These are phyloP conservation scores for Rhizopogon roseolus DNA, from an alignment of 768 basidiomycete species.

Conservation along the genomic window DNA sequence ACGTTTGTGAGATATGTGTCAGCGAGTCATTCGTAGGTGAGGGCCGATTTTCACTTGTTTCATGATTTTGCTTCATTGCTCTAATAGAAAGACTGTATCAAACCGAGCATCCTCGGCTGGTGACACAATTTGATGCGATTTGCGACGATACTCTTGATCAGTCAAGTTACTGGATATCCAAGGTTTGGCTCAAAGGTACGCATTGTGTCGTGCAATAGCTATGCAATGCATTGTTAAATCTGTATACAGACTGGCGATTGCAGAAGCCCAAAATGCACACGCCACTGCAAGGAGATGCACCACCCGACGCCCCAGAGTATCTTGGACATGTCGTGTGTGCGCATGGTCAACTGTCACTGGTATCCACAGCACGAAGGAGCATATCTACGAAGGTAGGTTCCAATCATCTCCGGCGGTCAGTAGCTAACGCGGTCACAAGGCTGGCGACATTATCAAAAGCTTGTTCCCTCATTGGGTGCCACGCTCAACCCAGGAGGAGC, in stretches of 20 bases:
- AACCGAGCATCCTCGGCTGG: conserved; percentile 59
- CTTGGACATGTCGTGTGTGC: conserved; percentile 62
- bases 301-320: conserved; percentile 59
- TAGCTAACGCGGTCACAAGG: conserved; percentile 36
- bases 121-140: conserved; percentile 53
- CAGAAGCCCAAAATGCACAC: conserved; percentile 75
- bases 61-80: not conserved
- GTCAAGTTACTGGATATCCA: conserved; percentile 69
- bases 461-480: conserved; percentile 68
- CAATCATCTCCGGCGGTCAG: not conserved
- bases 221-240: conserved; percentile 1
- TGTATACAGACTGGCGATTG: conserved; percentile 62
- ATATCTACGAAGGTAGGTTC: conserved; percentile 56
- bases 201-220: conserved; percentile 5
- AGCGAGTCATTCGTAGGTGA: conserved; percentile 52
- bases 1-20: conserved; percentile 64
- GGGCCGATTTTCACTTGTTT: conserved; percentile 1
- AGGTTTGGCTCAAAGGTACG: conserved; percentile 71
- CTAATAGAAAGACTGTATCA: conserved; percentile 63
- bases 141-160: conserved; percentile 38
- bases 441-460: conserved; percentile 44
- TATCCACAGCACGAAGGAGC: conserved; percentile 48
- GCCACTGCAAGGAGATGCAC: conserved; percentile 51
- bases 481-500: conserved; percentile 40
- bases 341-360: conserved; percentile 59